A percentile compares a stretch with the other conserved stretches of the same genome.
phyloP scores from a whole-genome alignment of 164 flowering plant genomes.

The Magnolia sinica region DNA sequence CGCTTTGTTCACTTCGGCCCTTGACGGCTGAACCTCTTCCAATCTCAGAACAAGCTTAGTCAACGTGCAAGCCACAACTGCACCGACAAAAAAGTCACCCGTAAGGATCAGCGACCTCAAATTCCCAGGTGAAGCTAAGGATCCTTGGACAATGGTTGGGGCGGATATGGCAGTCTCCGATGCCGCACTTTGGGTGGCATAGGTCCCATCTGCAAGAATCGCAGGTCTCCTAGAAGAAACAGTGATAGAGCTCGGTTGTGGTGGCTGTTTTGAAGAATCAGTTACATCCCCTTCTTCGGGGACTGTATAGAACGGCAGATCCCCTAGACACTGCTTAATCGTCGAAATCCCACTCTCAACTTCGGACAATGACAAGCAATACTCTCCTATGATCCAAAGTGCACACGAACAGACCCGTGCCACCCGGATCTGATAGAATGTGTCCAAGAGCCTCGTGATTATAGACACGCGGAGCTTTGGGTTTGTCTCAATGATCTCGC shows the following conservation, averaged over 20 bases:
- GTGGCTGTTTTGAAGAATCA: conserved; percentile 40
- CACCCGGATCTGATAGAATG: conserved; percentile 87
- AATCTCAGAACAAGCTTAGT: conserved; percentile 82
- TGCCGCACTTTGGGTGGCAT: conserved; percentile 97
- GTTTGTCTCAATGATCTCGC: conserved; percentile 89
- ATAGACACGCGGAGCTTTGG: conserved; percentile 86
- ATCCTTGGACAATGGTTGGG: conserved; percentile 75
- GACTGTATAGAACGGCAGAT: conserved; percentile 70
- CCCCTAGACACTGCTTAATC: conserved; percentile 92
- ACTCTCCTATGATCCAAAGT: conserved; percentile 91
- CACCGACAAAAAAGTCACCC: conserved; percentile 96
- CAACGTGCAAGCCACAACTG: conserved; percentile 82
- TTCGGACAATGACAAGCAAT: conserved; percentile 87
- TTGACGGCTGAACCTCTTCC: conserved; percentile 87
- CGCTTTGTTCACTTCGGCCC: conserved; percentile 72
- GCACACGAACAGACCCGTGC: conserved; percentile 92
- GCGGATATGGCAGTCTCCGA: conserved; percentile 77
- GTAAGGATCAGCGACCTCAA: conserved; percentile 78
- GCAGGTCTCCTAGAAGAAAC: conserved; percentile 88
- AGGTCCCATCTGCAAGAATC: conserved; percentile 95
- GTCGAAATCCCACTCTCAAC: conserved; percentile 83
- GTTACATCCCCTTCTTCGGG: conserved; percentile 59
- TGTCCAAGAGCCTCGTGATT: conserved; percentile 82
- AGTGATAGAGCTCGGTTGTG: conserved; percentile 52
- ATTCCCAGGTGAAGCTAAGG: conserved; percentile 67